Evolutionary conservation across 2,329 filamentous ascomycete genomes (phyloP).

Genomic region (Trichoderma koningii): DNA sequence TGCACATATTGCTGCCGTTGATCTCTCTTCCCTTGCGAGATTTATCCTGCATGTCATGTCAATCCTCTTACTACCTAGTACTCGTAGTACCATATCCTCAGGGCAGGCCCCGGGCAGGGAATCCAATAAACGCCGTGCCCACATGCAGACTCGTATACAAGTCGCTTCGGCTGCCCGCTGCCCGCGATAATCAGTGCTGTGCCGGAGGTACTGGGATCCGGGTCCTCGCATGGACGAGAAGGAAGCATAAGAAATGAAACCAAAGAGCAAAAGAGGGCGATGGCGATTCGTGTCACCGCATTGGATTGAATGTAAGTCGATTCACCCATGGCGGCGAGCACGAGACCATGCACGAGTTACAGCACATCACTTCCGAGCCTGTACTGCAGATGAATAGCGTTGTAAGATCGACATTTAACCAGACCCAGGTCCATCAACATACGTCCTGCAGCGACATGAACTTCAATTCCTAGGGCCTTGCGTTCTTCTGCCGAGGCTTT

Average conservation of each 20-base stretch:
- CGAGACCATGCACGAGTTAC: slow-evolving; percentile 13
- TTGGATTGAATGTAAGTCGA: slow-evolving; percentile 12
- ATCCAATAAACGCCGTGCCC: background rate
- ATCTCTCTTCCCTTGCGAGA: background rate
- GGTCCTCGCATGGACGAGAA: no score
- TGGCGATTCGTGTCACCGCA: slow-evolving; percentile 4
- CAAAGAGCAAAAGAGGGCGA: background rate
- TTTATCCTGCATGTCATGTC: slow-evolving; percentile 7
- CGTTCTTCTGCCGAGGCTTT: background rate
- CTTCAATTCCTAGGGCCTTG: background rate
- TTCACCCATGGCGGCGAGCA: slow-evolving; percentile 12
- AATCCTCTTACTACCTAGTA: background rate
- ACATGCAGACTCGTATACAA: background rate
- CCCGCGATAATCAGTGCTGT: no score
- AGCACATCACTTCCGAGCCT: background rate
- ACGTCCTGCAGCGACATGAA: background rate
- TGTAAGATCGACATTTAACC: slow-evolving; percentile 20
- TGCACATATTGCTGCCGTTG: background rate
- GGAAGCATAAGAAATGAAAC: background rate
- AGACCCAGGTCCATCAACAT: background rate
- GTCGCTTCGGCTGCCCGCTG: no score
- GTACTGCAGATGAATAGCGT: background rate
- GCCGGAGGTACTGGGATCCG: no score
- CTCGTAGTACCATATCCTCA: background rate
- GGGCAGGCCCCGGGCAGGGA: no score